These are phyloP conservation scores for Paragyromitra xinjiangensis DNA, from an alignment of 495 filamentous ascomycete species.

Conservation along the genomic window DNA sequence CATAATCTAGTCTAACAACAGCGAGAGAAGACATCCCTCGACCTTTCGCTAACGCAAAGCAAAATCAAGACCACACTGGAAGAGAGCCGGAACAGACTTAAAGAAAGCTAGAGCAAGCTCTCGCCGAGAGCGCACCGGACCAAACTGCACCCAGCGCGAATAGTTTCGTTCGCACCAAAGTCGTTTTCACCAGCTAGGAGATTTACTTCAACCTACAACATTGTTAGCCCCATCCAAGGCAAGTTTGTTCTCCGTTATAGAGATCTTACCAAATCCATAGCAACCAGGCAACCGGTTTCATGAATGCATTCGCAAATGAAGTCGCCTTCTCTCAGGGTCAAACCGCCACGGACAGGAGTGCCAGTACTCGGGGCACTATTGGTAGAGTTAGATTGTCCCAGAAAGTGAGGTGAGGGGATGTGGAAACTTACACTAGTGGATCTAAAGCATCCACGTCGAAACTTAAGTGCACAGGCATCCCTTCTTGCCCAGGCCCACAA, in stretches of 20 bases:
- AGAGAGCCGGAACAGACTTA: neutral
- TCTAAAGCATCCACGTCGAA: conserved; percentile 98
- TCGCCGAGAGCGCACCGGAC: conserved; percentile 93
- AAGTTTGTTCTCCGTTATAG: neutral
- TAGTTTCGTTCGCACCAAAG: conserved; percentile 82
- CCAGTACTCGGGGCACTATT: conserved; percentile 88
- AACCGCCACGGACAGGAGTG: conserved; percentile 91
- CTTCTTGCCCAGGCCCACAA: conserved; percentile 61
- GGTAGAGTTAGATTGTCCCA: neutral
- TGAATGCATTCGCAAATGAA: conserved; percentile 98
- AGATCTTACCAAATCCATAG: conserved; percentile 79
- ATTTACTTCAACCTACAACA: conserved; percentile 80
- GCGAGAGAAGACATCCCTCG: neutral
- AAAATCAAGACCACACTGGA: neutral
- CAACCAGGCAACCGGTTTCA: conserved; percentile 87
- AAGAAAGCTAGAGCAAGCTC: conserved; percentile 72
- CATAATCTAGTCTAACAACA: conserved; percentile 17
- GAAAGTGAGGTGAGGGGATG: conserved; percentile 56
- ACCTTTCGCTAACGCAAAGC: neutral
- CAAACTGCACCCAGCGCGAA: conserved; percentile 86
- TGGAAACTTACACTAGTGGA: conserved; percentile 66
- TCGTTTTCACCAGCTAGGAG: conserved; percentile 68
- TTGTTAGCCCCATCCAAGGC: neutral
- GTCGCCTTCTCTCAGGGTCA: conserved; percentile 95
- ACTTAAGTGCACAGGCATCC: conserved; percentile 94